These are phyloP conservation scores for Hanseniaspora pseudoguilliermondii DNA, from an alignment of 805 yeast genomes.

Conservation along the genomic window DNA sequence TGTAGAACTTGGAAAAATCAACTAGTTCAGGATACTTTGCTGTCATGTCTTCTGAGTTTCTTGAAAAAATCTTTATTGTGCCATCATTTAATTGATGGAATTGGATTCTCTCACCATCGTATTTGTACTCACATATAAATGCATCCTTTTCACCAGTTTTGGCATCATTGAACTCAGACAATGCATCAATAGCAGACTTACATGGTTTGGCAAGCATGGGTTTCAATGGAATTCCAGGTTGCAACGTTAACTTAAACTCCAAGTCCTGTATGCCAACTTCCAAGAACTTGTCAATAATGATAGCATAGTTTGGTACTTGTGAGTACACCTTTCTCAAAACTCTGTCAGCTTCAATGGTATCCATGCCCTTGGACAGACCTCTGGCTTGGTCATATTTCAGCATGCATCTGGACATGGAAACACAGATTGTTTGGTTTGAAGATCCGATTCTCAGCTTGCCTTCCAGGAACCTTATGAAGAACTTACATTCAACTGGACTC, in stretches of 20 bases:
- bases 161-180: slow-evolving; percentile 75
- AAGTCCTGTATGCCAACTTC: slow-evolving; percentile 56
- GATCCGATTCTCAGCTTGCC: slow-evolving; percentile 87
- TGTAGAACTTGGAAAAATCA: slow-evolving; percentile 14
- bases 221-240: slow-evolving; percentile 88
- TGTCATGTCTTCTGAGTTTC: slow-evolving; percentile 96
- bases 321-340: slow-evolving; percentile 74
- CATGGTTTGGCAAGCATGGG: slow-evolving; percentile 99
- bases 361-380: slow-evolving; percentile 18
- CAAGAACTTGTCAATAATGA: slow-evolving; percentile 54
- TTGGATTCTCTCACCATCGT: slow-evolving; percentile 97
- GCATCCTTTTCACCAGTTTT: slow-evolving; percentile 21
- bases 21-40: slow-evolving; percentile 79
- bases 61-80: slow-evolving; percentile 63
- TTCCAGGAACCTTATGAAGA: slow-evolving; percentile 75
- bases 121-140: slow-evolving; percentile 92
- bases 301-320: slow-evolving; percentile 80
- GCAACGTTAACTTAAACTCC: slow-evolving; percentile 54
- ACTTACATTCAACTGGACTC: slow-evolving; percentile 78
- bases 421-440: slow-evolving; percentile 84
- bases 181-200: slow-evolving; percentile 78
- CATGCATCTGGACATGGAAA: slow-evolving; percentile 74
- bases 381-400: slow-evolving; percentile 41
- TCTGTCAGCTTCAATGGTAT: slow-evolving; percentile 58
- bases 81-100: slow-evolving; percentile 63